Evolutionary conservation across 2,329 filamentous ascomycete species (phyloP), one percentile per base, ranked within the genome.

Genomic region (Alternaria longipes): DNA sequence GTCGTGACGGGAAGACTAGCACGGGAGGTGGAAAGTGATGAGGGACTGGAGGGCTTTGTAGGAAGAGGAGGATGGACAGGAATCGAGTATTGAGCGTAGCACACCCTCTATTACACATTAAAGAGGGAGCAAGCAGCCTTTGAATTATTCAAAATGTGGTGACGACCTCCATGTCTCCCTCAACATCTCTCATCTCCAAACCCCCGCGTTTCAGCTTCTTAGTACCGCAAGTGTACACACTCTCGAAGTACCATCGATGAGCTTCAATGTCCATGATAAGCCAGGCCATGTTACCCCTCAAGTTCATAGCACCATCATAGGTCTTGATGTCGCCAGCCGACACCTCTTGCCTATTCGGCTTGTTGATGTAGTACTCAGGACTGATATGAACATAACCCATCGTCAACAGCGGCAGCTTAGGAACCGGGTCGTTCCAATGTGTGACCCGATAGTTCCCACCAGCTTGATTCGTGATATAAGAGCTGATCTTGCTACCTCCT

Each of bases 381-480:
- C 83, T 87, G 12, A 88, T 85, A 76, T 93, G 91, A 42, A 85
- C 82, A 80, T 88, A 93, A 38, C 85, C 85, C 63, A 89, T 78
- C 38, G 84, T 60, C 14, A 89, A 78, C 11, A 88, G 84, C 2
- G 90, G 90, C 18, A 93, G 81, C 34, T 87, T 84, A 0, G 91
- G 88, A 2, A 93, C 86, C 1, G 88, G 87, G 74, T 93, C 91
- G 70, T 87, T 83, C 52, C 77, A 79, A 77, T 93, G 90, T 1
- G 90, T 92, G 54, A 92, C 79, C 63, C 90, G 87, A 79, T 84
- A 89, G 71, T 89, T 85, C 49, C 76, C 78, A 54, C 82, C 79
- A 3, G 80, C 55, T 74, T 90, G 87, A 44, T 72, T 72, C 8
- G 83, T 84, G 65, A 91, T 82, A 71, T 84, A 90, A 54, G 80